These are phyloP conservation scores for Erucastrum elatum DNA, from an alignment of 345 rosid species.

Conservation along the genomic window DNA sequence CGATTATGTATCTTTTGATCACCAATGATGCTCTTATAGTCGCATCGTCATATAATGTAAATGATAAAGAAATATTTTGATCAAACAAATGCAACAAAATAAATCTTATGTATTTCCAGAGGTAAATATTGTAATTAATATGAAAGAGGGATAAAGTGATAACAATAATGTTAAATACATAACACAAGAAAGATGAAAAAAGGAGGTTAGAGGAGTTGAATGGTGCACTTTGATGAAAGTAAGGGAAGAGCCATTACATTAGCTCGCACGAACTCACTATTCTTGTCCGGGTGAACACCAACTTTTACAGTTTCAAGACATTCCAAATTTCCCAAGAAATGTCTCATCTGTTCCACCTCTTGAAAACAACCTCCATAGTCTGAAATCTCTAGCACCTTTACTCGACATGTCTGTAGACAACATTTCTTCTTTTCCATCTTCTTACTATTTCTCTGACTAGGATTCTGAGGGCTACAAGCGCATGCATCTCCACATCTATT, in stretches of 20 bases:
- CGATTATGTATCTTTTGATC: no score
- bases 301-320: neutral
- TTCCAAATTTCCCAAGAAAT: neutral
- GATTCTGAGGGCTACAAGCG: neutral
- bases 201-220: neutral
- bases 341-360: neutral
- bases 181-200: neutral
- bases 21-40: no score
- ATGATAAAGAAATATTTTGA: neutral
- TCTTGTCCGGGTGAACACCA: neutral
- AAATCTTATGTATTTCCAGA: neutral
- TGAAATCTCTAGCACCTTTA: neutral
- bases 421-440: neutral
- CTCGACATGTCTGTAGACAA: neutral
- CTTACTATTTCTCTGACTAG: neutral
- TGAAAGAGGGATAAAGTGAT: neutral
- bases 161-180: neutral
- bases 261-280: neutral
- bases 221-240: neutral
- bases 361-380: neutral
- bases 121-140: neutral
- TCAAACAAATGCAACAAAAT: neutral
- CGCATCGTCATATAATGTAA: no score
- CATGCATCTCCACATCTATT: neutral
- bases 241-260: neutral